phyloP scores from a whole-genome alignment of 352 stramenopile species.

The Phytophthora lateralis region DNA sequence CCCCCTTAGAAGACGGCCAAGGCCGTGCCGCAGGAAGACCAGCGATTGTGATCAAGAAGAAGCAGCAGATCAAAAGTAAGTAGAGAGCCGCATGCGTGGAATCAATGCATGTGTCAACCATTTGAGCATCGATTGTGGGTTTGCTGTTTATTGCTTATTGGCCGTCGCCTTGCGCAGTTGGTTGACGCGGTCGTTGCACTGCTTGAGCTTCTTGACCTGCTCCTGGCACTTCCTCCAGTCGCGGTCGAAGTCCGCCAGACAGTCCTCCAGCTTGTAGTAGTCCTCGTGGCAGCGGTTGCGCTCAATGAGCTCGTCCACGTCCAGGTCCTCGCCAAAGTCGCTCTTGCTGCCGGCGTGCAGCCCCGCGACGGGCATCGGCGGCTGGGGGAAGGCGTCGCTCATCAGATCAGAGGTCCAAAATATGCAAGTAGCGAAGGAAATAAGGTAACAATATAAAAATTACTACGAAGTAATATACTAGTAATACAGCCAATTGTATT shows the following conservation, averaged over 20 bases:
- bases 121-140: constrained; percentile 1
- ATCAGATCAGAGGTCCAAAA: constrained; percentile 7
- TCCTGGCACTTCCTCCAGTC: constrained; percentile 89
- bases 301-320: constrained; percentile 88
- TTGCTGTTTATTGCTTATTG: constrained; percentile 7
- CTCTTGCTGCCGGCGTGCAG: constrained; percentile 85
- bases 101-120: constrained; percentile 32
- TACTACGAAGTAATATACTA: too few species aligned
- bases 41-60: constrained; percentile 5
- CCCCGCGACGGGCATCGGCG: constrained; percentile 49
- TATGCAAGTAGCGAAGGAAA: too few species aligned
- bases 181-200: constrained; percentile 76
- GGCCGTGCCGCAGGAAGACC: constrained; percentile 8
- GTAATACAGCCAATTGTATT: too few species aligned
- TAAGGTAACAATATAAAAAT: too few species aligned
- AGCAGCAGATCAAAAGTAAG: constrained; percentile 31
- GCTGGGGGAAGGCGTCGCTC: constrained; percentile 24
- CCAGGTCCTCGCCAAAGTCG: constrained; percentile 77
- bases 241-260: constrained; percentile 76
- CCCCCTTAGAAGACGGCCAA: constrained; percentile 27
- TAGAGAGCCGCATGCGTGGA: constrained; percentile 27
- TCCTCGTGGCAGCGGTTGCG: constrained; percentile 82
- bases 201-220: constrained; percentile 78
- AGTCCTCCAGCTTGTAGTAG: constrained; percentile 90
- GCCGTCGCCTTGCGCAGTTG: constrained; percentile 47